Conservation (phyloP, 441 rosid species). For the Arabidopsis hybrid region DNA sequence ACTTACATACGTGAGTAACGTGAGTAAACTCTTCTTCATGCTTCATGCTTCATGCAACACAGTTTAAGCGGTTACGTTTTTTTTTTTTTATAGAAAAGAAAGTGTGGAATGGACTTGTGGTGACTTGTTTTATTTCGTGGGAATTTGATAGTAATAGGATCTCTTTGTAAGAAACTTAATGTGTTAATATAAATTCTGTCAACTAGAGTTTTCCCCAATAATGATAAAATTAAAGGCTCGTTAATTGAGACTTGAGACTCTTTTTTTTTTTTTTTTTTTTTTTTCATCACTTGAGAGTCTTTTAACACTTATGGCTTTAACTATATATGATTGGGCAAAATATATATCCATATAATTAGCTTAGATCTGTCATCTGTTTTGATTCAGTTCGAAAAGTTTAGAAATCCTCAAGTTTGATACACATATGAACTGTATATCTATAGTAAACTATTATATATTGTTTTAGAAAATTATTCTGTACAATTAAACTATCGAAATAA, state of each 20-base stretch:
- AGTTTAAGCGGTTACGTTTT: slow-evolving; percentile 38
- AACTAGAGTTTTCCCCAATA: neutral
- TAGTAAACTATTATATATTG: no score
- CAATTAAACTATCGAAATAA: no score
- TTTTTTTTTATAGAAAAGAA: slow-evolving; percentile 11
- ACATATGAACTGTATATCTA: no score
- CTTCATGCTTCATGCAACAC: slow-evolving; percentile 30
- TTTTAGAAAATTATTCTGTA: no score
- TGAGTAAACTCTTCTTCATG: slow-evolving; percentile 38
- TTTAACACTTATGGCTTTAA: neutral
- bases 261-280: no score
- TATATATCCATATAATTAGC: neutral
- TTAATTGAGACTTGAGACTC: no score
- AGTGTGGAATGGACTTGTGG: slow-evolving; percentile 11
- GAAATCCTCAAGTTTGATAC: no score
- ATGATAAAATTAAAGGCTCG: neutral
- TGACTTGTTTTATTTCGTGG: slow-evolving; percentile 24
- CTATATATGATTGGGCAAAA: neutral
- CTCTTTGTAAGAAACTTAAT: neutral
- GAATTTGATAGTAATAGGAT: neutral
- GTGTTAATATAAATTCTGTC: slow-evolving; percentile 11
- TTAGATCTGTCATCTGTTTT: neutral
- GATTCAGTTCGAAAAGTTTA: no score
- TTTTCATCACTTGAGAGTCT: slow-evolving; percentile 24
- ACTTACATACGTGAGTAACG: slow-evolving; percentile 24